Evolutionary conservation across 345 rosid species (phyloP).

Genomic region (Erysimum cheiranthoides): DNA sequence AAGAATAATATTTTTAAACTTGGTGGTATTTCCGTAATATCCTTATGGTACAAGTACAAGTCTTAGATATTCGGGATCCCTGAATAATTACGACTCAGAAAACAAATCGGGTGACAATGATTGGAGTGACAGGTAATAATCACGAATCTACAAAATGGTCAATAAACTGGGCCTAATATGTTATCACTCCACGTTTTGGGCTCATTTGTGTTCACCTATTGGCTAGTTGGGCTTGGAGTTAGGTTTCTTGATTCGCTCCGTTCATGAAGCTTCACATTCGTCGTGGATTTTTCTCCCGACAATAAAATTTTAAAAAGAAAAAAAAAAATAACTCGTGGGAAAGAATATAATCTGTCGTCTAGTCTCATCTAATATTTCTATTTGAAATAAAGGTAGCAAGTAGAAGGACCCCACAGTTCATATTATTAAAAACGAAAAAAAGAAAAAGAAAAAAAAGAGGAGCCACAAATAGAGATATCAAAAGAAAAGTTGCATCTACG

Average conservation of each 20-base stretch:
- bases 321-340: neutral
- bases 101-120: no score
- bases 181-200: neutral
- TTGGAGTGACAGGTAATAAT: neutral
- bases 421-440: neutral
- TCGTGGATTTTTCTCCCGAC: neutral
- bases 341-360: conserved; percentile 2
- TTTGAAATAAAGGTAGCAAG: conserved; percentile 15
- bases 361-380: conserved; percentile 18
- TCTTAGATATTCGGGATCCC: no score
- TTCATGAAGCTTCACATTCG: neutral
- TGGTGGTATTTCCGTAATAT: no score
- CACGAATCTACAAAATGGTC: neutral
- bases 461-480: conserved; percentile 33
- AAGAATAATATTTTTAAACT: no score
- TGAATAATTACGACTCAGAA: no score
- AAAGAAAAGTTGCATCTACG: conserved; percentile 42
- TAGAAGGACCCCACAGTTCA: conserved; percentile 15
- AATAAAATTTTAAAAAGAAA: neutral
- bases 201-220: conserved; percentile 13
- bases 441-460: neutral
- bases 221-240: conserved; percentile 25
- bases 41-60: no score
- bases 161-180: conserved; percentile 5
- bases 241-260: conserved; percentile 5